Conservation (phyloP, 768 basidiomycete genomes). For the Trametes meyenii region DNA sequence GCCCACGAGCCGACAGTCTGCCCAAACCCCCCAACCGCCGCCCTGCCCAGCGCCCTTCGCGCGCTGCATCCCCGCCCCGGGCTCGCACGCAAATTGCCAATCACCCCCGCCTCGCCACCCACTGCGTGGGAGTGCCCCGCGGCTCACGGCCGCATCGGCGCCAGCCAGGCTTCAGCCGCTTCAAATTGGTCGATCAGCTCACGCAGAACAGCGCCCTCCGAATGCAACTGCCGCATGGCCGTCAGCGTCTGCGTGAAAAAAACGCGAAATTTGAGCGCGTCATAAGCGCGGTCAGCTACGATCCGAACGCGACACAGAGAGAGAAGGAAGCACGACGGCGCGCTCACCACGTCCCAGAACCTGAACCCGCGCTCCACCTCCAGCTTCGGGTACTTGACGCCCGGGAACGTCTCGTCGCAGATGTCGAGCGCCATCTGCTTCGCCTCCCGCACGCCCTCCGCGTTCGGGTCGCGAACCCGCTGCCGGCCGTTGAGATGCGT, state of each 20-base stretch:
- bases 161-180: conserved; percentile 91
- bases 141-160: conserved; percentile 82
- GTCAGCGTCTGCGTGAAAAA: conserved; percentile 64
- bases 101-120: conserved; percentile 4
- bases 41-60: neutral
- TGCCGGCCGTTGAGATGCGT: conserved; percentile 84
- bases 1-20: too few relatives aligned
- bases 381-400: conserved; percentile 81
- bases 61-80: conserved; percentile 1
- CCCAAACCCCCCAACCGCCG: too few relatives aligned
- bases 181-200: conserved; percentile 97
- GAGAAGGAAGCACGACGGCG: neutral
- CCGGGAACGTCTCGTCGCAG: conserved; percentile 92
- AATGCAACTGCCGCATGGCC: conserved; percentile 88
- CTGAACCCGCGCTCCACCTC: conserved; percentile 97
- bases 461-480: conserved; percentile 75
- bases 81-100: conserved; percentile 19
- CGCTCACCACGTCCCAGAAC: conserved; percentile 96
- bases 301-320: conserved; percentile 1
- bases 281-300: conserved; percentile 3
- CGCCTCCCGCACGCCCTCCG: conserved; percentile 77
- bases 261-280: neutral
- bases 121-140: conserved; percentile 1
- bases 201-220: conserved; percentile 76
- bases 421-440: conserved; percentile 88